Evolutionary conservation across 2,329 filamentous ascomycete genomes (phyloP), one percentile per base, ranked within the genome.

Genomic region (Penicillium sp.): DNA sequence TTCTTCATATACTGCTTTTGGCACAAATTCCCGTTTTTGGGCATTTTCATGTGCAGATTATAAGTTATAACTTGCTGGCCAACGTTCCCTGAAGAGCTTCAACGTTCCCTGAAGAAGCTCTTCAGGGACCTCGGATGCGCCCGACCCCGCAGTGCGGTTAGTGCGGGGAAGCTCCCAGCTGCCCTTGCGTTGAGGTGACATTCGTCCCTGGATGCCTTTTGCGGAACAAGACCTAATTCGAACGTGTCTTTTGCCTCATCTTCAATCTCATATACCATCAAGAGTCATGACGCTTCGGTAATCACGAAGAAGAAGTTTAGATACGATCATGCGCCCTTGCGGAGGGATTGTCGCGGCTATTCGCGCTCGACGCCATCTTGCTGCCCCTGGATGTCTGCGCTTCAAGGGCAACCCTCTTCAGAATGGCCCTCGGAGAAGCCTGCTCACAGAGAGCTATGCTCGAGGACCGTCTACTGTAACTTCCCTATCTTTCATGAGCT

Each of bases 371-470:
- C 35, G 60, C 25, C 8, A 8, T 47, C 41, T 38, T 14, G n/a
- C 5, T 12, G 37, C 28, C 14, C 55, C 35, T 34, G 35, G 17
- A 17, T 7, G 11, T 2, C 11, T 28, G 8, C 7, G 5, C 5
- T 17, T 53, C 8, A 35, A 43, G 7, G n/a, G 47, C 5, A 63
- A 14, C 12, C 28, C 2, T 17, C 4, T 28, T n/a, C n/a, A 22
- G 39, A 14, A 6, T 4, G 37, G 38, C 12, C 7, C 17, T 25
- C 52, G 31, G 20, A 63, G 70, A 57, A 63, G 65, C 5, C 37
- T 70, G 14, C 48, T 69, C 28, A 68, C 63, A 3, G 39, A 66
- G 55, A 70, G 66, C 55, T 69, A 69, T 63, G 63, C 68, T 38
- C 62, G 63, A 14, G 68, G 70, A 12, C 67, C 70, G 12, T 64